These are phyloP conservation scores for Monosporozyma aquatica DNA, from an alignment of 805 yeast species.

Conservation along the genomic window DNA sequence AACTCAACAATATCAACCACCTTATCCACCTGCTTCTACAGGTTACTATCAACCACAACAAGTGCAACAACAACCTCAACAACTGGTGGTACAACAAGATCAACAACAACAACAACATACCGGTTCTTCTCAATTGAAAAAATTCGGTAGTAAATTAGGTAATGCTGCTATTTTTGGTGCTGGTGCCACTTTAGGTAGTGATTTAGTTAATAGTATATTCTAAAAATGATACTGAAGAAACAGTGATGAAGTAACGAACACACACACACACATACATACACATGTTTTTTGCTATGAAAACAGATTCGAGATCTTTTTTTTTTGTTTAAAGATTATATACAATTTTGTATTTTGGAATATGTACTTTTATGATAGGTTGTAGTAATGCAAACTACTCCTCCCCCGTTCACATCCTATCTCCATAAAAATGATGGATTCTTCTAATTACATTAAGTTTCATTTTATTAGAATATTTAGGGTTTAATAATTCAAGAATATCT, in stretches of 20 bases:
- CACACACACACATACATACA: neutral
- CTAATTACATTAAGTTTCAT: slow-evolving; percentile 41
- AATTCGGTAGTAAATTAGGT: slow-evolving; percentile 73
- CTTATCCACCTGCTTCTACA: slow-evolving; percentile 25
- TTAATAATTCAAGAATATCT: slow-evolving; percentile 54
- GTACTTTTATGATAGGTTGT: too few relatives aligned
- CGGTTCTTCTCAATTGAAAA: slow-evolving; percentile 36
- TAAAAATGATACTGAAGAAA: slow-evolving; percentile 23
- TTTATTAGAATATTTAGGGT: slow-evolving; percentile 29
- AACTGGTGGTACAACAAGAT: slow-evolving; percentile 16
- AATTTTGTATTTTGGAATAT: too few relatives aligned
- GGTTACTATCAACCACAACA: slow-evolving; percentile 17
- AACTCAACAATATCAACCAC: slow-evolving; percentile 7
- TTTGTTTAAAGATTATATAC: too few relatives aligned
- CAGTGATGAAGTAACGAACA: too few relatives aligned
- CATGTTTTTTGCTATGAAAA: neutral
- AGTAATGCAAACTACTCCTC: too few relatives aligned
- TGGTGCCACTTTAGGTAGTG: slow-evolving; percentile 88
- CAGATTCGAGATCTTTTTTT: neutral
- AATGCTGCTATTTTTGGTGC: slow-evolving; percentile 95
- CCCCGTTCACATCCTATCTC: slow-evolving; percentile 10
- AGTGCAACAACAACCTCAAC: slow-evolving; percentile 29
- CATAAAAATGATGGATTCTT: slow-evolving; percentile 57
- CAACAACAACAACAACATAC: slow-evolving; percentile 28
- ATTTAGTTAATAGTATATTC: slow-evolving; percentile 65